Base-by-base conservation (phyloP, 768 basidiomycete species). In the Podaxis sp. region DNA sequence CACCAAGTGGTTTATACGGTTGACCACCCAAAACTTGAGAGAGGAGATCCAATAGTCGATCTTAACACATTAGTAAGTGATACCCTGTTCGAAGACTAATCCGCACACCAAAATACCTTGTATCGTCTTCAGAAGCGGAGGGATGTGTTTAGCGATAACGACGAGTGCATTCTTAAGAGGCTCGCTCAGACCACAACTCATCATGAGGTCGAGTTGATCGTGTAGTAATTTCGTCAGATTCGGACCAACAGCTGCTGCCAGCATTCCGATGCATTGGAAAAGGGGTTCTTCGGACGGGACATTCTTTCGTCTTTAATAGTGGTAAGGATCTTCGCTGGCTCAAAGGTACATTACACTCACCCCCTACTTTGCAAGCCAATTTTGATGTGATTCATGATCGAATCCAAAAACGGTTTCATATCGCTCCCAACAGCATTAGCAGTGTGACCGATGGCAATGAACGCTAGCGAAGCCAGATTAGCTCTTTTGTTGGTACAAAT, bases 241-340 rank as follows among this genome's bases (percentile, higher is more conserved):
- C 2, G 95, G 95, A 0, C 97, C 97, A 35, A 99, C 95, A 7
- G 97, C 93, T 1, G 87, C 85, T 1, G 95, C 93, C 46, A 99
- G 79, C 94, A 98, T 96, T 38, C 93, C 93, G 61, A 99, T 84
- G 73, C 97, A 98, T 79, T 98, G 93, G 69, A 99, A 98, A 61
- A 98, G 94, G 0, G 95, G 90, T 64, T 94, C 94, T 72, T 98
- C 95, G 14, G 89, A 88, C 2, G 92, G 91, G 1, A 94, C 91
- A 69, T 93, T 95, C 79, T 95, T 96, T 69, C 88, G 87, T 60
- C 86, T 88, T 63, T 32, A 56, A 46, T 55, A 40, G 40, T 23
- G 32, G 40, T 27, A 18, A 62, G 23, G 46, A 21, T 25, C 27
- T 9, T 46, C 18, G 18, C 36, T 46, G 35, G 27, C 54, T 28